Evolutionary conservation across 2,329 filamentous ascomycete species (phyloP), one percentile per base, ranked within the genome.

Genomic region (Penicillium sclerotigenum): DNA sequence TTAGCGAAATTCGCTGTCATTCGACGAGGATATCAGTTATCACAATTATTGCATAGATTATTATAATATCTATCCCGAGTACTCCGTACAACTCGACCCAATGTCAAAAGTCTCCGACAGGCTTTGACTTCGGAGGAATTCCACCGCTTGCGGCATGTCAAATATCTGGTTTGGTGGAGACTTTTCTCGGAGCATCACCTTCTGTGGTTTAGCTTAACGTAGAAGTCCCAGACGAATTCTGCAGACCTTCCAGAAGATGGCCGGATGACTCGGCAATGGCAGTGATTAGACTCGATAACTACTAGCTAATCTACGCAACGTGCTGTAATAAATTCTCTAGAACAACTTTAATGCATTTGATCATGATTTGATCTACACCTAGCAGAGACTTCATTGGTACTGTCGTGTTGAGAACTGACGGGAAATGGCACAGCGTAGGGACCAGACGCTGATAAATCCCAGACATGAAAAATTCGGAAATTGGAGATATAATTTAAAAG

Each of bases 241-340:
- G 26, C 22, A 20, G 40, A 26, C 5, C 9, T 42, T n/a, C 22
- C 2, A 42, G 40, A 42, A 41, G 38, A 24, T 13, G 18, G 20
- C 13, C 40, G 42, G 36, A 26, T 24, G 10, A 0, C 10, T 20
- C 47, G 47, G 47, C 26, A 28, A 28, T 38, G 18, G 34, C 14
- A 16, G 24, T 28, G 47, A 22, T 40, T 16, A 24, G 20, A 36
- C 36, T 31, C 1, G 8, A 41, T 24, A 6, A 16, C 40, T 26
- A 24, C 33, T 26, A 14, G 18, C 26, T 8, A 28, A 46, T 46
- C 46, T 24, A 34, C 33, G 13, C 45, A 38, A 33, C 40, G 36
- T 31, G 33, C 46, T 29, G 33, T 34, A 33, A 51, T n/a, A n/a
- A 58, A 56, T 45, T 41, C 26, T 58, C 40, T 49, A 33, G 52